A percentile compares a stretch with the other conserved stretches of the same genome.
These are phyloP conservation scores for Tinospora cordifolia DNA, from an alignment of 164 flowering plant species.

Conservation along the genomic window DNA sequence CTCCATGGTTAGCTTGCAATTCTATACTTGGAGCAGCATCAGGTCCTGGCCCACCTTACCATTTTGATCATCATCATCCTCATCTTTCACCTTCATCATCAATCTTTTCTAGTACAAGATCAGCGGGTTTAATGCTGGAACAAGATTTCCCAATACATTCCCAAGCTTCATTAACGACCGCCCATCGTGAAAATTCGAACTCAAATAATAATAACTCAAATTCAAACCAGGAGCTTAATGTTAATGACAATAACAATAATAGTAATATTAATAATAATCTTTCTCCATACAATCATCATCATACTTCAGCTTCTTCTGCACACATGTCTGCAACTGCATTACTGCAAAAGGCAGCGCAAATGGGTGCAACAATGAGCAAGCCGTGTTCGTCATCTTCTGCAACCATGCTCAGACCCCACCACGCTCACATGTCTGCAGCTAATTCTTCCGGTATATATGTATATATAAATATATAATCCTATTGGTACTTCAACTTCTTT, in stretches of 20 bases:
- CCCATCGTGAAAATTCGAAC: conserved; percentile 8
- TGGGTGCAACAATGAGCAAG: conserved; percentile 69
- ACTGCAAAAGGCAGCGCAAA: conserved; percentile 89
- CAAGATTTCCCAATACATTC: conserved; percentile 18
- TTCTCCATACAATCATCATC: background rate
- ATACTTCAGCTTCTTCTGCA: conserved; percentile 26
- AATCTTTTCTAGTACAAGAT: conserved; percentile 24
- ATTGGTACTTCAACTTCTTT: conserved; percentile 19
- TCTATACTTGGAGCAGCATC: conserved; percentile 16
- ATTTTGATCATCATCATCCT: conserved; percentile 8
- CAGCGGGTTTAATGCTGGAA: conserved; percentile 8
- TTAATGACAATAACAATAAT: background rate
- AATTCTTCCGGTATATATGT: conserved; percentile 4
- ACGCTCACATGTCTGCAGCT: conserved; percentile 38
- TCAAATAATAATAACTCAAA: conserved; percentile 10
- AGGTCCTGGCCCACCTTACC: conserved; percentile 18
- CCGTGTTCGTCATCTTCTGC: conserved; percentile 15
- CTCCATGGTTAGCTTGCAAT: conserved; percentile 52
- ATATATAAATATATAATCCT: background rate
- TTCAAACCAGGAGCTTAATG: conserved; percentile 12
- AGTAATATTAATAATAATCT: too few species aligned
- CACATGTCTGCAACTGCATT: conserved; percentile 95
- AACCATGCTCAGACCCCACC: conserved; percentile 25
- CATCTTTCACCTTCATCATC: conserved; percentile 23
- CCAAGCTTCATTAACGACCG: background rate